phyloP scores from a whole-genome alignment of 2,329 filamentous ascomycete species.

The Fusarium papillatum region DNA sequence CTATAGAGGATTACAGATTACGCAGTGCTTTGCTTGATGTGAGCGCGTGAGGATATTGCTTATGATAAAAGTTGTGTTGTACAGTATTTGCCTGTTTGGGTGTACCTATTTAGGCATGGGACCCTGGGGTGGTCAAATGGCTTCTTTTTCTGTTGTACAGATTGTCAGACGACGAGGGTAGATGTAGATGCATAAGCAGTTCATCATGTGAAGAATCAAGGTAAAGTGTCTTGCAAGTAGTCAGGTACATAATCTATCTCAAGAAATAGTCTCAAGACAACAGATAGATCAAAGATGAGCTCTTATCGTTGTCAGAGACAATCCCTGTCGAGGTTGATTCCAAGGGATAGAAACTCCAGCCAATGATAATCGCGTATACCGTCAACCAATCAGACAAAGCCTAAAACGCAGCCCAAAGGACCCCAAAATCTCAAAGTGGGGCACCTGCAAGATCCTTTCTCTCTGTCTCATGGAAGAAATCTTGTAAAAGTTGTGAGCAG shows the following conservation, averaged over 20 bases:
- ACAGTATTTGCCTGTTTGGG: not conserved
- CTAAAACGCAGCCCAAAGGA: constrained; percentile 29
- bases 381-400: constrained; percentile 24
- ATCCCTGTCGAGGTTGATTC: not conserved
- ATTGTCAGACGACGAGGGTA: not conserved
- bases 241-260: not conserved
- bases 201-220: not conserved
- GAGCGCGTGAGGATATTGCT: not conserved
- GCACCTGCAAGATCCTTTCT: constrained; percentile 39
- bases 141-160: not conserved
- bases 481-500: constrained; percentile 6
- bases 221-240: not conserved
- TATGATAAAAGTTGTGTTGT: not conserved
- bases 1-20: too few species aligned
- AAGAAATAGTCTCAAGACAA: not conserved
- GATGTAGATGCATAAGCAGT: not conserved
- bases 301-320: not conserved
- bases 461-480: constrained; percentile 32
- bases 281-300: not conserved
- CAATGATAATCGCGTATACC: not conserved
- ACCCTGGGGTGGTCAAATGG: not conserved
- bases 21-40: not conserved
- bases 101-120: not conserved
- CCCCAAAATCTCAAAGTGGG: constrained; percentile 32
- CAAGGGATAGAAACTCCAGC: not conserved